A percentile compares a stretch with the other conserved stretches of the same genome.
Evolutionary conservation across 257 asterid species (phyloP).

Genomic region (Osmanthus fragrans): DNA sequence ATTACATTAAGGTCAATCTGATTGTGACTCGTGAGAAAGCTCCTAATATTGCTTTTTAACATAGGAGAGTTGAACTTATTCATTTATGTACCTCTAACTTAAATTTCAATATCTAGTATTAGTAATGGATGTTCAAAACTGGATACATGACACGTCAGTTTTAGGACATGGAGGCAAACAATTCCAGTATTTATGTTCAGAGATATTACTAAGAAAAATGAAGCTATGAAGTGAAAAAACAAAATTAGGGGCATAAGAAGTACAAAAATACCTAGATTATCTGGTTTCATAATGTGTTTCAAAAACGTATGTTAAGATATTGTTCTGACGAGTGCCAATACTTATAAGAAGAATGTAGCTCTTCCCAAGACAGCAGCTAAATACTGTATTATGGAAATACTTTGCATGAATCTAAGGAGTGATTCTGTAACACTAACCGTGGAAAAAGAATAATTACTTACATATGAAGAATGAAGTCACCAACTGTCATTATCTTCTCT

Average conservation of each 20-base stretch:
- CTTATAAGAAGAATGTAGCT: neutral
- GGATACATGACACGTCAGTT: neutral
- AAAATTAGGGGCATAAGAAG: neutral
- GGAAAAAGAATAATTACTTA: conserved; percentile 38
- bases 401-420: conserved; percentile 4
- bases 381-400: conserved; percentile 11
- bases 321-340: neutral
- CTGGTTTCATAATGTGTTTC: neutral
- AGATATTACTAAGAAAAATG: neutral
- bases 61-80: neutral
- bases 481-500: conserved; percentile 86
- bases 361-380: neutral
- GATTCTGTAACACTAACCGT: conserved; percentile 4
- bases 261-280: neutral
- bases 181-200: neutral
- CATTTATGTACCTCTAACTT: neutral
- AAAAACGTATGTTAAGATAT: neutral
- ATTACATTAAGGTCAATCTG: neutral
- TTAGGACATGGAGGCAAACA: neutral
- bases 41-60: neutral
- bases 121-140: neutral
- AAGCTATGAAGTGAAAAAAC: neutral
- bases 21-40: neutral
- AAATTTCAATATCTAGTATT: neutral
- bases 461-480: conserved; percentile 95